Conservation (phyloP, 768 basidiomycete species). For the Piloderma croceum region DNA sequence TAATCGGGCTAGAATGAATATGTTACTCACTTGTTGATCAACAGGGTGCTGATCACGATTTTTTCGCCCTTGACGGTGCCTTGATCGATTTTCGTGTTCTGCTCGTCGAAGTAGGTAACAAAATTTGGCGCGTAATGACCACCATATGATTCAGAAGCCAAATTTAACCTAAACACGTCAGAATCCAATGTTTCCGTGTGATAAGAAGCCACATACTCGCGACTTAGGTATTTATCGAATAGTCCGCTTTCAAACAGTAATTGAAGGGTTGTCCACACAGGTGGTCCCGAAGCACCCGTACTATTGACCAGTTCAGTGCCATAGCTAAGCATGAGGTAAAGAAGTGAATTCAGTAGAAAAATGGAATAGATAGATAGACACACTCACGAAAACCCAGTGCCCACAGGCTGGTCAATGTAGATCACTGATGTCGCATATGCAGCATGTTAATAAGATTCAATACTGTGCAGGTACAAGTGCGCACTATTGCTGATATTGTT, state of each 20-base stretch:
- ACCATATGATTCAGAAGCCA: conserved; percentile 64
- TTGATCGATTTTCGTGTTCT: conserved; percentile 46
- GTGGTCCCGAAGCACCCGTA: conserved; percentile 45
- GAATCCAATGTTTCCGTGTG: not conserved
- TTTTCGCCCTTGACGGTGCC: conserved; percentile 43
- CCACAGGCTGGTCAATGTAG: conserved; percentile 67
- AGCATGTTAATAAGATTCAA: not conserved
- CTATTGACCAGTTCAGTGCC: conserved; percentile 34
- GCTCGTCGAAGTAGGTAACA: conserved; percentile 58
- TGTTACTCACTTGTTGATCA: conserved; percentile 53
- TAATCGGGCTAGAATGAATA: not conserved
- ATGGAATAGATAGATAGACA: no score
- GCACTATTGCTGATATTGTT: conserved; percentile 62
- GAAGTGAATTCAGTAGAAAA: not conserved
- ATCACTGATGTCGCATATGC: conserved; percentile 39
- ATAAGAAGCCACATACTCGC: conserved; percentile 37
- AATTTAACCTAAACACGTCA: conserved; percentile 41
- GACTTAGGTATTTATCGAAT: conserved; percentile 45
- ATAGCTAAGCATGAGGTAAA: conserved; percentile 10
- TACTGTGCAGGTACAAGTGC: conserved; percentile 14
- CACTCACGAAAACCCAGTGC: conserved; percentile 62
- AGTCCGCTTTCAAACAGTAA: conserved; percentile 51
- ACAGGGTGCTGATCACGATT: conserved; percentile 51
- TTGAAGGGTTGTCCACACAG: conserved; percentile 61
- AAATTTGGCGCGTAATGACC: conserved; percentile 65